phyloP scores from a whole-genome alignment of 2,329 filamentous ascomycete species.

The Fusarium tuaranense region DNA sequence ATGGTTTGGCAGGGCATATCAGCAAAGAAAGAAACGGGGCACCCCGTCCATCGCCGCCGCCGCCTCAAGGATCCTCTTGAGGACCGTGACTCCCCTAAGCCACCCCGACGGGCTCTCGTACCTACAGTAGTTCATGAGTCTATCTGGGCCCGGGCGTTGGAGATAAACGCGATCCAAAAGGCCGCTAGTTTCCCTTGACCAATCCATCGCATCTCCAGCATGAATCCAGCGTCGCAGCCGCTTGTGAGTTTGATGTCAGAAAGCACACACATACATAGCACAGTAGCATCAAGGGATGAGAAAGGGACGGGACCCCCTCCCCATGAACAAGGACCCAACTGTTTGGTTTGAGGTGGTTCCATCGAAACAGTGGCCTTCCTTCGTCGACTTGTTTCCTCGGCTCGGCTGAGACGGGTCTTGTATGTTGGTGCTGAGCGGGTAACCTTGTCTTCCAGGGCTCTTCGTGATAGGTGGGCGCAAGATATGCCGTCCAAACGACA shows the following conservation, averaged over 20 bases:
- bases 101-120: conserved; percentile 23
- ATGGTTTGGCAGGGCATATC: conserved; percentile 13
- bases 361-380: conserved; percentile 43
- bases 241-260: not conserved
- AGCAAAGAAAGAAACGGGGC: not conserved
- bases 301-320: not conserved
- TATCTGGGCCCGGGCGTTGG: conserved; percentile 28
- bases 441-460: conserved; percentile 32
- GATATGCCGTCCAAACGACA: conserved; percentile 42
- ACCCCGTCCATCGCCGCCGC: conserved; percentile 13
- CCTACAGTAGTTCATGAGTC: conserved; percentile 13
- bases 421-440: conserved; percentile 12
- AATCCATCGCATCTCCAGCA: not conserved
- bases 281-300: not conserved
- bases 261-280: not conserved
- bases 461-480: conserved; percentile 45
- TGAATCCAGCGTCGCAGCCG: not conserved
- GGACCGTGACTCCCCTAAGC: conserved; percentile 37
- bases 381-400: conserved; percentile 12
- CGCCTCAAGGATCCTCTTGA: conserved; percentile 28
- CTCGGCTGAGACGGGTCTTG: conserved; percentile 32
- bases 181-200: not conserved
- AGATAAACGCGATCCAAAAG: conserved; percentile 16
- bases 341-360: conserved; percentile 49
- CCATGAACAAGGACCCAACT: conserved; percentile 26